phyloP scores from a whole-genome alignment of 495 filamentous ascomycete genomes.

The Penicillium roqueforti region DNA sequence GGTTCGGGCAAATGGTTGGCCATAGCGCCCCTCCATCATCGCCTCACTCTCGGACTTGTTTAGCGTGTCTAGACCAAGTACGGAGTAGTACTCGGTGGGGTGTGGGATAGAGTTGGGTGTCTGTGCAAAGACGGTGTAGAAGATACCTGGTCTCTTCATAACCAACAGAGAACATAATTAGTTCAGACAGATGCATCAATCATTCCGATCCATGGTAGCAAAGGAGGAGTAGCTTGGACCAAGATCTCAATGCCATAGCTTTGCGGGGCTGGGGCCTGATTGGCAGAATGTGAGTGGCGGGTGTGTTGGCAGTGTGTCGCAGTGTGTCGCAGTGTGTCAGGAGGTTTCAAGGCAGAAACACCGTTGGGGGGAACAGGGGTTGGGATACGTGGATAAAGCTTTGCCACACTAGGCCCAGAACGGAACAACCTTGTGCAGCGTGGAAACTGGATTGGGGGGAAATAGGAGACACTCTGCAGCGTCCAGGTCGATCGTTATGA shows the following conservation, averaged over 20 bases:
- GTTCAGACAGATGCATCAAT: no score
- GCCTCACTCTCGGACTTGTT: conserved; percentile 6
- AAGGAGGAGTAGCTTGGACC: no score
- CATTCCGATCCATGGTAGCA: no score
- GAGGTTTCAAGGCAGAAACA: conserved; percentile 7
- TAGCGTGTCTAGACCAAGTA: conserved; percentile 3
- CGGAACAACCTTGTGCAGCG: neutral
- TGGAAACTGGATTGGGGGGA: neutral
- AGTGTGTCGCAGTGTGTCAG: no score
- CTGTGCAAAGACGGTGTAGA: conserved; percentile 5
- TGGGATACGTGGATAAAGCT: conserved; percentile 7
- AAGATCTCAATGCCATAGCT: neutral
- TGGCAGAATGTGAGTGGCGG: neutral
- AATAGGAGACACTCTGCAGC: neutral
- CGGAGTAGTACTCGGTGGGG: no score
- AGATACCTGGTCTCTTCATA: no score
- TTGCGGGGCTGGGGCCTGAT: conserved; percentile 5
- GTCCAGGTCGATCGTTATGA: conserved; percentile 6
- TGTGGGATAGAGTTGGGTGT: neutral
- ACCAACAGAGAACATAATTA: no score
- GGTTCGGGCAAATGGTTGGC: conserved; percentile 11
- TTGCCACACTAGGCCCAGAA: conserved; percentile 8
- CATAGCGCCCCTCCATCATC: conserved; percentile 11
- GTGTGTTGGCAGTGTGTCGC: conserved; percentile 11
- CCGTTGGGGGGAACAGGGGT: conserved; percentile 1